These are phyloP conservation scores for Podospora comata DNA, from an alignment of 495 filamentous ascomycete genomes.

Conservation along the genomic window DNA sequence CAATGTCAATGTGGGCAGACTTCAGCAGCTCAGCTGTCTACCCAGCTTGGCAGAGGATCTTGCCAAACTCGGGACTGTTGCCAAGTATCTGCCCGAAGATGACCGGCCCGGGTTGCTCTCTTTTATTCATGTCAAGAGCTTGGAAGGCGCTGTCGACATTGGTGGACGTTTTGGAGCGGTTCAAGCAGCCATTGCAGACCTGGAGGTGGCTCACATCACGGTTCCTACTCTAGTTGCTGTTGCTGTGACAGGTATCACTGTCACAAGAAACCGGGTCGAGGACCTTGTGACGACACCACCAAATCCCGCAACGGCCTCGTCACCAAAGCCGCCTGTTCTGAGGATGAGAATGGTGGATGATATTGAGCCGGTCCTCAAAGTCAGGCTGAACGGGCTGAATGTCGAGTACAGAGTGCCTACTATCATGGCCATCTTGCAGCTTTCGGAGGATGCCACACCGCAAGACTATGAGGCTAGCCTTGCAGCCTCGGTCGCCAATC, in stretches of 20 bases:
- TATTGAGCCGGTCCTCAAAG: constrained; percentile 82
- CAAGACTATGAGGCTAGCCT: constrained; percentile 74
- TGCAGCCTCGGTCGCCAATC: constrained; percentile 72
- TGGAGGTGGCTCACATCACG: constrained; percentile 79
- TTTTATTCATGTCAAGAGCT: constrained; percentile 59
- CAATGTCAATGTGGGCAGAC: constrained; percentile 53
- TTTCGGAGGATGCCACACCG: constrained; percentile 62
- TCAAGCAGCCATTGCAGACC: constrained; percentile 51
- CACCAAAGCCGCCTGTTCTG: constrained; percentile 48
- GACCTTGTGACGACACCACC: constrained; percentile 54
- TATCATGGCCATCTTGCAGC: constrained; percentile 70
- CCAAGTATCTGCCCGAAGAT: constrained; percentile 94
- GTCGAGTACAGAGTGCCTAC: constrained; percentile 82
- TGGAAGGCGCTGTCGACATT: constrained; percentile 57
- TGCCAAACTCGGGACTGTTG: constrained; percentile 74
- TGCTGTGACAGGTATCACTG: constrained; percentile 57
- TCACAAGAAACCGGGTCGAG: constrained; percentile 64
- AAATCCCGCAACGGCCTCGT: constrained; percentile 33
- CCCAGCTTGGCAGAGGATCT: constrained; percentile 73
- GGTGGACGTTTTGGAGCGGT: constrained; percentile 64
- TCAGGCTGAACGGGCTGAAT: constrained; percentile 77
- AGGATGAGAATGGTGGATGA: constrained; percentile 84
- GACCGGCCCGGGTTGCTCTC: constrained; percentile 87
- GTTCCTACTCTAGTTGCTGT: constrained; percentile 77
- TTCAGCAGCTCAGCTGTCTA: constrained; percentile 60